These are phyloP conservation scores for Termitomyces titanicus DNA, from an alignment of 768 basidiomycete genomes.

Conservation along the genomic window DNA sequence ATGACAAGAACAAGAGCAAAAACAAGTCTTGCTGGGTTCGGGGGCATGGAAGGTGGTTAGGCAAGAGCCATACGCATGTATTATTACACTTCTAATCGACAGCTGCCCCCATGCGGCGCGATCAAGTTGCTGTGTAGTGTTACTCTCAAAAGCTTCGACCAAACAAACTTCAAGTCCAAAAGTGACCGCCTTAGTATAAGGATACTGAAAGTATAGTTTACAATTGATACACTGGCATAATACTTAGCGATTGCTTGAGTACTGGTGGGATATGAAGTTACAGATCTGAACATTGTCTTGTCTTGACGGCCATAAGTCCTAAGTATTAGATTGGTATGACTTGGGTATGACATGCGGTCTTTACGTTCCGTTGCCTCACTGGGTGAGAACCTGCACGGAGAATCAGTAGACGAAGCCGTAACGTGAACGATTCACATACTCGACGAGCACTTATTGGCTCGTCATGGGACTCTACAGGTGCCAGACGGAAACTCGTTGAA, in stretches of 20 bases:
- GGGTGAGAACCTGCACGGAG: conserved; percentile 5
- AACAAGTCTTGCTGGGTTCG: conserved; percentile 40
- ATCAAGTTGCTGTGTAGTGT: not conserved
- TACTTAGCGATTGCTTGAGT: not conserved
- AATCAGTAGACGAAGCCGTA: not conserved
- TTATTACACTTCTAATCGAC: not conserved
- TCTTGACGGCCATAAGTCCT: too few species aligned
- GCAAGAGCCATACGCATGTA: conserved; percentile 13
- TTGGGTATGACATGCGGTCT: too few species aligned
- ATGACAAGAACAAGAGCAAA: conserved; percentile 51
- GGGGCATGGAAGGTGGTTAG: conserved; percentile 39
- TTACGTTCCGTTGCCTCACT: conserved; percentile 7
- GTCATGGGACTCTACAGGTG: conserved; percentile 21
- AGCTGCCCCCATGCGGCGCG: not conserved
- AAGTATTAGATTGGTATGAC: too few species aligned
- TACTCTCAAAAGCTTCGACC: not conserved
- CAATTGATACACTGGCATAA: not conserved
- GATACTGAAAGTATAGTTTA: not conserved
- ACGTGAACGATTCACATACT: conserved; percentile 1
- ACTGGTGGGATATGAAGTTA: too few species aligned
- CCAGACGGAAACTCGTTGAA: conserved; percentile 32
- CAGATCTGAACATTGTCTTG: conserved; percentile 6
- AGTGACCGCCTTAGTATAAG: not conserved
- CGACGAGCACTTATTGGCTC: conserved; percentile 16
- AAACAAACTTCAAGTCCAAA: not conserved